phyloP scores from a whole-genome alignment of 352 stramenopile genomes.

The Stramenopiles sp. region DNA sequence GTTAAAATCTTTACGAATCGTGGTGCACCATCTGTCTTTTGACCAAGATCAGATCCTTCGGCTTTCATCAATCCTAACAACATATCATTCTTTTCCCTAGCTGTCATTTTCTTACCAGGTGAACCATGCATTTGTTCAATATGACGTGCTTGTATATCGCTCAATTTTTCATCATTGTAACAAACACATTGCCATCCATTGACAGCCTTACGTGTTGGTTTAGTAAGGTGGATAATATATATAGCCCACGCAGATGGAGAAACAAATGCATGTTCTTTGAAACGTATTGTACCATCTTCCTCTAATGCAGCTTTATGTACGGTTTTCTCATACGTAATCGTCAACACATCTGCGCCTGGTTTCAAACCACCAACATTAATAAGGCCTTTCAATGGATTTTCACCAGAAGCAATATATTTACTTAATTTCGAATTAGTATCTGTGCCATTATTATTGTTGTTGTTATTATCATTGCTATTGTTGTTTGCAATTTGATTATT shows the following conservation, averaged over 20 bases:
- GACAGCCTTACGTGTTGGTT: neutral
- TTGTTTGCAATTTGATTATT: neutral
- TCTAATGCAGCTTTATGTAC: neutral
- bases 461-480: neutral
- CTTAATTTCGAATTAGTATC: neutral
- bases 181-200: neutral
- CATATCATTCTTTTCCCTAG: neutral
- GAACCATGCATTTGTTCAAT: neutral
- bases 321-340: neutral
- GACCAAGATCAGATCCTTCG: neutral
- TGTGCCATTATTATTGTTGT: neutral
- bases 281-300: neutral
- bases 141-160: neutral
- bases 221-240: neutral
- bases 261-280: neutral
- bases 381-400: neutral
- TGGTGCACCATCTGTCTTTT: neutral
- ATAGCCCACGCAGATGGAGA: neutral
- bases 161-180: neutral
- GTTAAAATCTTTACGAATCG: neutral
- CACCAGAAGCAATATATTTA: neutral
- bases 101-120: neutral
- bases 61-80: neutral
- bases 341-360: neutral
- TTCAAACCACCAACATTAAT: neutral